A percentile compares a stretch with the other conserved stretches of the same genome.
Conservation (phyloP, 495 filamentous ascomycete species). For the Neurospora sp. region DNA sequence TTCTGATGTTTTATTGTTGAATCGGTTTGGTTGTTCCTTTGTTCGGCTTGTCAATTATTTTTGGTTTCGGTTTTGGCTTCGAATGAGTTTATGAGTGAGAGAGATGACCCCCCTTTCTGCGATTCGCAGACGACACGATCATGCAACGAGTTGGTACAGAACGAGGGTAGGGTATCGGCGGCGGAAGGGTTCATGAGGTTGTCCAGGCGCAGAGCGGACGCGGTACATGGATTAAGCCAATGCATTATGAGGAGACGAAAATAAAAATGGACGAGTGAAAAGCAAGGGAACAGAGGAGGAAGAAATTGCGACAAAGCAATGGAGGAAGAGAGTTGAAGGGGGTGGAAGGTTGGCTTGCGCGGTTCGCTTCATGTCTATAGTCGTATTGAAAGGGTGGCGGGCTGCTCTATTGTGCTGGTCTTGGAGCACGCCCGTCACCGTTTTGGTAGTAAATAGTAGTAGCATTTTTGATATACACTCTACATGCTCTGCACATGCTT, state of each 20-base stretch:
- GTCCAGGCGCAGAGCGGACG: not conserved
- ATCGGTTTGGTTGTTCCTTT: not conserved
- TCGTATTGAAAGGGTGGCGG: not conserved
- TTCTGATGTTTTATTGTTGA: not conserved
- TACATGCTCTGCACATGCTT: not conserved
- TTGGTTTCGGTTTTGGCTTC: not conserved
- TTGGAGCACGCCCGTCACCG: not conserved
- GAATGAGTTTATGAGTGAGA: not conserved
- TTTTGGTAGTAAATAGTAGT: not conserved
- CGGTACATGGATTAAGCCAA: not conserved
- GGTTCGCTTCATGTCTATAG: not conserved
- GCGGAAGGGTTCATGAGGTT: not conserved
- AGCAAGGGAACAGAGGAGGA: conserved; percentile 8
- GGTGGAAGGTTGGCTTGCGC: conserved; percentile 11
- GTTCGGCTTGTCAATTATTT: not conserved
- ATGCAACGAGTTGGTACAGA: not conserved
- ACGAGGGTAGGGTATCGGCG: not conserved
- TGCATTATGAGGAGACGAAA: conserved; percentile 8
- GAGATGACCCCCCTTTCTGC: not conserved
- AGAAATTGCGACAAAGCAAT: conserved; percentile 3
- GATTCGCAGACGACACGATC: not conserved
- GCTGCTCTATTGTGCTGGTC: not conserved
- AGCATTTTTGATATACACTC: not conserved
- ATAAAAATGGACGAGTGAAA: conserved; percentile 9
- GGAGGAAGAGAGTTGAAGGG: conserved; percentile 20